phyloP scores from a whole-genome alignment of 768 basidiomycete genomes.

The Gloeostereum incarnatum region DNA sequence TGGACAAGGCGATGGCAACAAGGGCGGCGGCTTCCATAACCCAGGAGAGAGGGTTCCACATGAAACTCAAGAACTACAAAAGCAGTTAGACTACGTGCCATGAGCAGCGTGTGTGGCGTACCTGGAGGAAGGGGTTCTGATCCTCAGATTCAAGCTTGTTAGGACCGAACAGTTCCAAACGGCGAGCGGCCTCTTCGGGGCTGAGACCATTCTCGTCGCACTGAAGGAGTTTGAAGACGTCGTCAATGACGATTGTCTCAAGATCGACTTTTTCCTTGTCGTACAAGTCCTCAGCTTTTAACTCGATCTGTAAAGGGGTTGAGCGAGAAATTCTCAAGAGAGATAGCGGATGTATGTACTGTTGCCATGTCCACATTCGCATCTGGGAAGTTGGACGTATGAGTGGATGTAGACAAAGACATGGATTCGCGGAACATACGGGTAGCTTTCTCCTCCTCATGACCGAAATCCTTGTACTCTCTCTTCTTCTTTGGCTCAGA shows the following conservation, averaged over 20 bases:
- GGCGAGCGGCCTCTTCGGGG: constrained; percentile 66
- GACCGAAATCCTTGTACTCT: constrained; percentile 83
- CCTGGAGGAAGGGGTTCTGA: constrained; percentile 87
- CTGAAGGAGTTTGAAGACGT: constrained; percentile 94
- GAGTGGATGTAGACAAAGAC: constrained; percentile 5
- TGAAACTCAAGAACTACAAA: constrained; percentile 81
- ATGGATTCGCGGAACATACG: constrained; percentile 36
- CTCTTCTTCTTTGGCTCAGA: constrained; percentile 49
- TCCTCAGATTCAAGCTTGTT: constrained; percentile 92
- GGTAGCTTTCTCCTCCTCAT: constrained; percentile 58
- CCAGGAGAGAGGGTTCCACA: constrained; percentile 99
- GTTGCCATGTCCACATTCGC: constrained; percentile 83
- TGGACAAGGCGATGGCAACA: constrained; percentile 92
- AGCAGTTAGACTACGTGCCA: constrained; percentile 2
- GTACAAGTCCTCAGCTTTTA: constrained; percentile 89
- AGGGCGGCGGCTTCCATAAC: constrained; percentile 98
- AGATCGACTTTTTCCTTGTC: constrained; percentile 99
- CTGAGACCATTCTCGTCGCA: constrained; percentile 77
- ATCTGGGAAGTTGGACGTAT: constrained; percentile 31
- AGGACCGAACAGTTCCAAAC: constrained; percentile 90
- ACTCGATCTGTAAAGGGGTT: constrained; percentile 48
- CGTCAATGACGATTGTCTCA: constrained; percentile 93
- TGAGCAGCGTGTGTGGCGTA: constrained; percentile 16
- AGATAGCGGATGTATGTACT: constrained; percentile 26
- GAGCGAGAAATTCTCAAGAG: not conserved